These are phyloP conservation scores for Rhodotorula diobovata DNA, from an alignment of 768 basidiomycete genomes.

Conservation along the genomic window DNA sequence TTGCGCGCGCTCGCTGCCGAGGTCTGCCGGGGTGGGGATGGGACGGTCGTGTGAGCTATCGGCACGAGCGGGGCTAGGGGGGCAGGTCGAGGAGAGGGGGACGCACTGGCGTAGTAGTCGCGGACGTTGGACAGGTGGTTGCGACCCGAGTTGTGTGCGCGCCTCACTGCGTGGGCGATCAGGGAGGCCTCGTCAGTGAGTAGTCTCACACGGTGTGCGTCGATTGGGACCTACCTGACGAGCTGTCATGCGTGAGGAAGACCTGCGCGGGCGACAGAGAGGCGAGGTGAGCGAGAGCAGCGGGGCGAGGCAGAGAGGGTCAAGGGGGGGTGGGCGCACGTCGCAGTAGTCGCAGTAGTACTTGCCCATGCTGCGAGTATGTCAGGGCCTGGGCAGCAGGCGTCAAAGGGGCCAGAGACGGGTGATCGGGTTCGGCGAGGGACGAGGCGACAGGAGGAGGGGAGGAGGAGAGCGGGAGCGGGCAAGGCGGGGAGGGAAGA, in stretches of 20 bases:
- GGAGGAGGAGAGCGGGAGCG: no score
- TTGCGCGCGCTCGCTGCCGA: slow-evolving; percentile 89
- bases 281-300: neutral
- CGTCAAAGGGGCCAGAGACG: neutral
- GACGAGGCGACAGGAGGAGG: no score
- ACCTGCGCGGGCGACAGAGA: slow-evolving; percentile 52
- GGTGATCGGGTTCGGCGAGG: neutral
- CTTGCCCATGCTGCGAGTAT: slow-evolving; percentile 3
- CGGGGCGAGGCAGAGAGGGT: neutral
- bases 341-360: slow-evolving; percentile 43
- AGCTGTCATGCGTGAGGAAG: slow-evolving; percentile 87
- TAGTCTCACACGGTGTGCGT: neutral
- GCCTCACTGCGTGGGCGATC: slow-evolving; percentile 62
- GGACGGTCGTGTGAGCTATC: neutral
- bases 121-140: slow-evolving; percentile 95
- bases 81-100: neutral
- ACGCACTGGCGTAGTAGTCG: slow-evolving; percentile 90
- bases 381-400: neutral
- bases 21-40: slow-evolving; percentile 41
- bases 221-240: slow-evolving; percentile 65
- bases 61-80: neutral
- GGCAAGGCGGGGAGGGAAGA: no score
- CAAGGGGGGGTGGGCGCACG: slow-evolving; percentile 15
- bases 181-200: neutral
- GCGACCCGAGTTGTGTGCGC: slow-evolving; percentile 95